A percentile compares a stretch with the other conserved stretches of the same genome.
phyloP scores from a whole-genome alignment of 306 rosid species.

The Rosa multiflora region DNA sequence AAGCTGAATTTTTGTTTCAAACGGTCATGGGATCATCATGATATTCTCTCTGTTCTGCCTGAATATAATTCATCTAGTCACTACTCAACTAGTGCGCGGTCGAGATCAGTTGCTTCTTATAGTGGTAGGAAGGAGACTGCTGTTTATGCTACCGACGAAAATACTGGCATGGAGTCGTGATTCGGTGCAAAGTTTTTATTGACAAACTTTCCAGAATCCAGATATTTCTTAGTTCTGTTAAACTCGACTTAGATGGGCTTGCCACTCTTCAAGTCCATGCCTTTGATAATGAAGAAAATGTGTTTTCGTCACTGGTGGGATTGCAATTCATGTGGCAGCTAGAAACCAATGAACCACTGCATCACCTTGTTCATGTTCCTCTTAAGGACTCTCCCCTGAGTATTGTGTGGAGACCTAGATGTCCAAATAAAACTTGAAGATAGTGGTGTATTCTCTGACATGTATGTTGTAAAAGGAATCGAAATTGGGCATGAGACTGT shows the following conservation, averaged over 20 bases:
- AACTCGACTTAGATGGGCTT: slow-evolving; percentile 96
- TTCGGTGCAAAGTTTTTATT: slow-evolving; percentile 88
- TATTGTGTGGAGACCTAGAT: slow-evolving; percentile 80
- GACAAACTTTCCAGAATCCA: slow-evolving; percentile 79
- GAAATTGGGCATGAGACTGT: slow-evolving; percentile 90
- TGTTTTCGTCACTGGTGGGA: slow-evolving; percentile 92
- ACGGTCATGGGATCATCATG: slow-evolving; percentile 99
- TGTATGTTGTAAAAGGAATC: slow-evolving; percentile 74
- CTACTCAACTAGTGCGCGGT: slow-evolving; percentile 86
- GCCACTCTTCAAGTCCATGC: slow-evolving; percentile 85
- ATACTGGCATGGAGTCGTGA: slow-evolving; percentile 51
- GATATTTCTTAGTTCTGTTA: slow-evolving; percentile 82
- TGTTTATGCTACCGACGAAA: slow-evolving; percentile 78
- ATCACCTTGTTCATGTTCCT: slow-evolving; percentile 87
- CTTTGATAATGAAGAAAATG: slow-evolving; percentile 86
- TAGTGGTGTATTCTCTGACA: slow-evolving; percentile 88
- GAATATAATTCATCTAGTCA: slow-evolving; percentile 74
- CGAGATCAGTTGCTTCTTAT: slow-evolving; percentile 76
- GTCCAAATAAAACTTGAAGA: slow-evolving; percentile 85
- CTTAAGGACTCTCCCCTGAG: slow-evolving; percentile 88
- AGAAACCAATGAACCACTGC: slow-evolving; percentile 47
- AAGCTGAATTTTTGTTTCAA: no score
- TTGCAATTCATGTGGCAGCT: slow-evolving; percentile 85
- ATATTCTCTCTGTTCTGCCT: slow-evolving; percentile 70
- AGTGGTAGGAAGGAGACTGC: slow-evolving; percentile 96